Base-by-base conservation (phyloP, 176 grass and related monocot genomes). In the Tillandsia fasciculata region DNA sequence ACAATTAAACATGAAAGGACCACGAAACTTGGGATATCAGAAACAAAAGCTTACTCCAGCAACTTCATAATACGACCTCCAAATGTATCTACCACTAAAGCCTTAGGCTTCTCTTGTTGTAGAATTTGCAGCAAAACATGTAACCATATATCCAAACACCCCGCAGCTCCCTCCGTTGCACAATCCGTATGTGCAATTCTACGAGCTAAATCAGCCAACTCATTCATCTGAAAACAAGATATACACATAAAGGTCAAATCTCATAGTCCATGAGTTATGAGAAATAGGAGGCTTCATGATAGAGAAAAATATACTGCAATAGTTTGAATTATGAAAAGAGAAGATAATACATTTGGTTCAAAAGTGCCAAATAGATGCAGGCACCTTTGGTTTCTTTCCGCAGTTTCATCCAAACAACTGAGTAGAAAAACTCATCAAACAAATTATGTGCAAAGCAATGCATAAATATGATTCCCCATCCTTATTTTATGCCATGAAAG, bases 51-150 rank as follows among this genome's bases (percentile, higher is more conserved):
- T 83, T 78, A 83, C 81, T 69, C 73, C 9, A 83, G 74, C 50
- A 83, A 73, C 3, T 73, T 64, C 56, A 78, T 78, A 67, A 83
- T 73, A 12, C 63, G 69, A 63, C n/a, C 47, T 52, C 81, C 81
- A 69, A 83, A 83, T 52, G 81, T 83, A 69, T 83, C 81, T 12
- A 83, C 73, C 52, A 83, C 69, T 68, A 83, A 83, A 72, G 57
- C 81, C 61, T 83, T 83, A 61, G 78, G 57, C 22, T 83, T 49
- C 11, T 71, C 78, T 29, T 73, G 49, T 69, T 68, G 67, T 58
- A 83, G 66, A 29, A 83, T 73, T 47, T 77, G 63, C 51, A 77
- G 54, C 33, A 83, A 72, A 53, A 78, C 68, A 50, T 57, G 63
- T 18, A 83, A 58, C 18, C 69, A 77, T 20, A 28, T 12, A 63